These are phyloP conservation scores for Rosa hybrid DNA, from an alignment of 331 rosid species.

Conservation along the genomic window DNA sequence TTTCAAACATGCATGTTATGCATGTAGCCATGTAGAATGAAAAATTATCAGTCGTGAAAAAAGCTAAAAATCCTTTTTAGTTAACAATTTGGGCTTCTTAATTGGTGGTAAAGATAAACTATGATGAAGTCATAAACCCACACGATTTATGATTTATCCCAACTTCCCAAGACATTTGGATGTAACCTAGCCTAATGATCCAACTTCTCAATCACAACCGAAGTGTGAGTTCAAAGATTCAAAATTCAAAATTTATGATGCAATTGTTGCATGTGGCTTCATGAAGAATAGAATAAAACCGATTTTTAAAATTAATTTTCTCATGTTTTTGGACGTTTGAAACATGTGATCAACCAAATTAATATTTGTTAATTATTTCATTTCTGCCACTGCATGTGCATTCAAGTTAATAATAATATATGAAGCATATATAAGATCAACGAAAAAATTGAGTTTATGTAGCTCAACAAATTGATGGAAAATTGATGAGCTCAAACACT, in stretches of 20 bases:
- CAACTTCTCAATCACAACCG: neutral
- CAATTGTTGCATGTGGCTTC: neutral
- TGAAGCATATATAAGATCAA: neutral
- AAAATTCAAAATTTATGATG: neutral
- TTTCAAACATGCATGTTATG: neutral
- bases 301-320: neutral
- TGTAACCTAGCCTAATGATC: neutral
- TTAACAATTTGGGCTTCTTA: too few species aligned
- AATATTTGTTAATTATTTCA: neutral
- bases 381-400: neutral
- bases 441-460: neutral
- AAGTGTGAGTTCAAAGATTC: neutral
- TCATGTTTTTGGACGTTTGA: neutral
- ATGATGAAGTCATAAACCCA: neutral
- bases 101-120: too few species aligned
- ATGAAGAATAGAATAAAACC: neutral
- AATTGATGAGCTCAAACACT: neutral
- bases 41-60: too few species aligned
- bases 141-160: neutral
- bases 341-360: neutral
- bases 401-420: neutral
- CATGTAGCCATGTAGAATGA: too few species aligned
- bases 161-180: neutral
- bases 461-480: neutral
- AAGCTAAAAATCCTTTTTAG: too few species aligned